Evolutionary conservation across 441 rosid genomes (phyloP).

Genomic region (Aquilaria agallochum): DNA sequence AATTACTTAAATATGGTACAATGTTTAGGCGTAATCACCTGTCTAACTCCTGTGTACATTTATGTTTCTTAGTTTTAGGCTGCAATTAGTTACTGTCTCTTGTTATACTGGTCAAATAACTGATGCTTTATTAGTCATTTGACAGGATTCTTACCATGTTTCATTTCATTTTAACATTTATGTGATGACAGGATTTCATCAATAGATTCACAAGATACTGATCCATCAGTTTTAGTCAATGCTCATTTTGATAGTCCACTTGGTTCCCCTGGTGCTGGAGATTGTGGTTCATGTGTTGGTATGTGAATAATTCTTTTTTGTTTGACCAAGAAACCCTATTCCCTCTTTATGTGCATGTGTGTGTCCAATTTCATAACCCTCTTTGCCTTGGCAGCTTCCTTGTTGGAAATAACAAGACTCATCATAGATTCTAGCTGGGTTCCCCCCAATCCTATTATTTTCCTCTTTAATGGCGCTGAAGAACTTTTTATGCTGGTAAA

Average conservation of each 20-base stretch:
- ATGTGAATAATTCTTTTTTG: slow-evolving; percentile 24
- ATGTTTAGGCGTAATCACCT: slow-evolving; percentile 1
- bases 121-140: not conserved
- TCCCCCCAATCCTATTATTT: slow-evolving; percentile 84
- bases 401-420: slow-evolving; percentile 90
- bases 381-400: slow-evolving; percentile 60
- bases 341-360: not conserved
- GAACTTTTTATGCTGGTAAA: slow-evolving; percentile 93
- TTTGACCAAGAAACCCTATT: slow-evolving; percentile 4
- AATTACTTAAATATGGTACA: not conserved
- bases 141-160: slow-evolving; percentile 1
- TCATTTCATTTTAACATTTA: slow-evolving; percentile 10
- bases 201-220: slow-evolving; percentile 49
- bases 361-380: slow-evolving; percentile 2
- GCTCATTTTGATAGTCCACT: slow-evolving; percentile 95
- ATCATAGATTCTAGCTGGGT: slow-evolving; percentile 81
- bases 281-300: slow-evolving; percentile 99
- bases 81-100: not conserved
- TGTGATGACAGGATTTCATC: slow-evolving; percentile 73
- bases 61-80: not conserved
- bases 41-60: slow-evolving; percentile 2
- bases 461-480: slow-evolving; percentile 97
- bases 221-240: slow-evolving; percentile 83
- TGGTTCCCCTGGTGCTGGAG: slow-evolving; percentile 97
- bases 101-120: not conserved